These are phyloP conservation scores for Ceriops tagal DNA, from an alignment of 345 rosid species.

Conservation along the genomic window DNA sequence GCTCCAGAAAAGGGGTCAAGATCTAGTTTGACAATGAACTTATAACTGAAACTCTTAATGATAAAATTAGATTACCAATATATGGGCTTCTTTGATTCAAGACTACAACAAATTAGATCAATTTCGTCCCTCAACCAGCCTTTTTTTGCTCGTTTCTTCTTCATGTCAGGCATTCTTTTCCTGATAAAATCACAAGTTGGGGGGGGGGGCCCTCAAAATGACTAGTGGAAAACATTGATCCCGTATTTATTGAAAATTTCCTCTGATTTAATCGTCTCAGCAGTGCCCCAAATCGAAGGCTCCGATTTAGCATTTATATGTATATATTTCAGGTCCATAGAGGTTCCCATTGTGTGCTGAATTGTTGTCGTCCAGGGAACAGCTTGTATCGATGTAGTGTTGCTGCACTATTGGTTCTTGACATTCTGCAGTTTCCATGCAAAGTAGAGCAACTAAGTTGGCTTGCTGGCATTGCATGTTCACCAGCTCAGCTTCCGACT, in stretches of 20 bases:
- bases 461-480: constrained; percentile 57
- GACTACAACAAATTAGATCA: constrained; percentile 11
- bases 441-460: constrained; percentile 42
- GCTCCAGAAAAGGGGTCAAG: neutral
- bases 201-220: neutral
- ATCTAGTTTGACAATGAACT: constrained; percentile 22
- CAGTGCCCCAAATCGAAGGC: neutral
- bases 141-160: neutral
- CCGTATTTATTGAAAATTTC: constrained; percentile 15
- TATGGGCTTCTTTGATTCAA: constrained; percentile 6
- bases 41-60: neutral
- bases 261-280: neutral
- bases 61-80: constrained; percentile 30
- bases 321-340: constrained; percentile 40
- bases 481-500: constrained; percentile 52
- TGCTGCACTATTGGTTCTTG: constrained; percentile 31
- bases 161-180: neutral
- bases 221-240: constrained; percentile 3
- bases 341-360: constrained; percentile 48
- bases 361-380: constrained; percentile 45
- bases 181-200: constrained; percentile 6
- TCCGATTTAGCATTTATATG: neutral
- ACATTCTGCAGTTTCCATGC: constrained; percentile 48
- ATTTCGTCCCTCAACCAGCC: neutral
- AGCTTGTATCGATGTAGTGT: constrained; percentile 32